phyloP scores from a whole-genome alignment of 2,329 filamentous ascomycete species.

The Aspergillus ibericus region DNA sequence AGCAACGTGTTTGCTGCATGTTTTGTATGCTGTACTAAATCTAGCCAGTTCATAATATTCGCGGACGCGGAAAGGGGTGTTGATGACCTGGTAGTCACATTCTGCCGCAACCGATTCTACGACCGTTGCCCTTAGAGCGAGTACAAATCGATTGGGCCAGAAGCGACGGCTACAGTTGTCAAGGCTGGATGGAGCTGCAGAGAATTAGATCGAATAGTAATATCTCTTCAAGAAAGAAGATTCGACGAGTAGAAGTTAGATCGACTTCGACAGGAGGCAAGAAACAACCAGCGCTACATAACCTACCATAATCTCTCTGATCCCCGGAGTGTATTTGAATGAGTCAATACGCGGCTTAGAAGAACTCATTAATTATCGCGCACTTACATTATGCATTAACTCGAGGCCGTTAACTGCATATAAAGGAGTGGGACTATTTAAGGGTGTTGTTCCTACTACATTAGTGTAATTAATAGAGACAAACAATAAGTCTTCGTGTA shows the following conservation, averaged over 20 bases:
- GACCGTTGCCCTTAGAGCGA: conserved; percentile 5
- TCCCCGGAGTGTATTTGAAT: background rate
- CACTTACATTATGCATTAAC: background rate
- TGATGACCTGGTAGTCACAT: conserved; percentile 2
- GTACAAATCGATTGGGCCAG: conserved; percentile 6
- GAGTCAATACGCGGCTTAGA: background rate
- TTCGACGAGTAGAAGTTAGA: conserved; percentile 1
- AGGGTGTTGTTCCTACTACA: conserved; percentile 1
- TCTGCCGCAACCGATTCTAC: background rate
- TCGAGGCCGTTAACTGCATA: background rate
- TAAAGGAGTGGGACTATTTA: background rate
- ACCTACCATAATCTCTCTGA: background rate
- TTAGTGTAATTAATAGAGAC: background rate
- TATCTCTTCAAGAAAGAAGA: background rate
- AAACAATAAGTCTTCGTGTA: background rate
- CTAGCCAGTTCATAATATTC: conserved; percentile 1
- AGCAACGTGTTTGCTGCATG: conserved; percentile 5
- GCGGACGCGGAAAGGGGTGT: background rate
- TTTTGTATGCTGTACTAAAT: background rate
- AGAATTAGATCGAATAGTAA: conserved; percentile 3
- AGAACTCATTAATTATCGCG: conserved; percentile 1
- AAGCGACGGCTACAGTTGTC: conserved; percentile 3
- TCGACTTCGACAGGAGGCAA: conserved; percentile 6
- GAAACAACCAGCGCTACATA: conserved; percentile 3
- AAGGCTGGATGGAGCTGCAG: conserved; percentile 5